Percentiles rank a stretch among this genome's conserved stretches.
Evolutionary conservation across 2,329 filamentous ascomycete genomes (phyloP).

Genomic region (Nigrograna mackinnonii): DNA sequence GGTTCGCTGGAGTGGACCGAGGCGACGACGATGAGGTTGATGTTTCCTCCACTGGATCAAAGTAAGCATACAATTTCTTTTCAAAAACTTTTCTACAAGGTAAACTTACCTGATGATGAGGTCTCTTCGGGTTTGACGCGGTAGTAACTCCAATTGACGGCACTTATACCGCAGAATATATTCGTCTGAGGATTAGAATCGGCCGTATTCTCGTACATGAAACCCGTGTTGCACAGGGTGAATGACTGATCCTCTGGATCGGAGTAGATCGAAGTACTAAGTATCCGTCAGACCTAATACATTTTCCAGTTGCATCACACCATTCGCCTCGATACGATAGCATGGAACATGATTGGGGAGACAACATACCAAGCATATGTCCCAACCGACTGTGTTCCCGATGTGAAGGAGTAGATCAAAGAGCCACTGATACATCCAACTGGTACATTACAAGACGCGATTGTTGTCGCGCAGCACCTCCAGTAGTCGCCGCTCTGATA

Average conservation of each 20-base stretch:
- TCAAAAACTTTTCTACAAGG: not conserved
- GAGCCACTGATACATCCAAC: constrained; percentile 24
- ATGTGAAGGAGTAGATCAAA: constrained; percentile 18
- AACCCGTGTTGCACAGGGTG: constrained; percentile 27
- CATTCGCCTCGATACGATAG: too few species aligned
- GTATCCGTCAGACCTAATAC: not conserved
- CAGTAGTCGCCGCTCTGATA: constrained; percentile 19
- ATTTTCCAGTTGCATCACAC: not conserved
- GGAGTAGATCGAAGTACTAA: constrained; percentile 18
- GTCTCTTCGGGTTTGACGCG: constrained; percentile 17
- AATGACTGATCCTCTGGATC: constrained; percentile 16
- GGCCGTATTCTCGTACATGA: constrained; percentile 24
- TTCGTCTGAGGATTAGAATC: constrained; percentile 25
- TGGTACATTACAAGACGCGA: constrained; percentile 21
- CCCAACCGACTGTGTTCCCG: constrained; percentile 5
- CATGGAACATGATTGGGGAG: not conserved
- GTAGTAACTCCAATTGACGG: constrained; percentile 26
- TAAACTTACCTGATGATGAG: constrained; percentile 2
- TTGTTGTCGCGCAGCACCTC: constrained; percentile 25
- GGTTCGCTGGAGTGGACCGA: not conserved
- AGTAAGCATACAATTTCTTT: not conserved
- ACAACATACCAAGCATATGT: constrained; percentile 14
- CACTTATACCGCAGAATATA: constrained; percentile 23
- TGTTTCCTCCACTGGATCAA: not conserved
- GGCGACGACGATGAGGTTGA: not conserved